Base-by-base conservation (phyloP, 805 yeast genomes). In the Candida ascalaphidarum region DNA sequence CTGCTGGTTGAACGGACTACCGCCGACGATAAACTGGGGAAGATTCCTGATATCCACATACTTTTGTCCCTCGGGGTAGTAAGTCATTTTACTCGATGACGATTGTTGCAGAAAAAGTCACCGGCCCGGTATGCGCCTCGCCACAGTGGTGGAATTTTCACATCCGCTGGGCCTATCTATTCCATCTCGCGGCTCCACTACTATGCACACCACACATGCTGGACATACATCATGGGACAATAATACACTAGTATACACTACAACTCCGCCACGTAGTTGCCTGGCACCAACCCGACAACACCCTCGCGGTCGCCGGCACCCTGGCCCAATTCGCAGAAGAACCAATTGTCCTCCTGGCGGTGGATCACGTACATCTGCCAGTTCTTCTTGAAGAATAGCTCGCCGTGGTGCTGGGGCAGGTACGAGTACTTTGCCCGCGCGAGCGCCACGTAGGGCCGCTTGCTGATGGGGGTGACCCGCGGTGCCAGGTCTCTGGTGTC, bases 1-100 rank as follows among this genome's bases (percentile, higher is more conserved):
- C 47, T 81, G 94, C 14, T 73, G 65, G 55, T 84, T 86, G 64
- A 86, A 77, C 4, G 81, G 81, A 0, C 95, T 95, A 2, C 95
- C 96, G 0, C 97, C 97, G 3, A 86, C 58, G 11, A 86, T 61
- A 27, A 88, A 52, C 0, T 78, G 76, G 1, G 81, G 75, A 9
- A 62, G 36, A 21, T 59, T 47, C n/a, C 27, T 39, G 22, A 61
- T 46, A 10, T n/a, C n/a, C n/a, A n/a, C n/a, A n/a, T n/a, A n/a
- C n/a, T n/a, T n/a, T n/a, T n/a, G n/a, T n/a, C n/a, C n/a, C n/a
- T n/a, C n/a, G n/a, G n/a, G n/a, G n/a, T n/a, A n/a, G n/a, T n/a
- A n/a, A n/a, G n/a, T n/a, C n/a, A n/a, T n/a, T n/a, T n/a, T n/a
- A n/a, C n/a, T n/a, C n/a, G n/a, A n/a, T n/a, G n/a, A n/a, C n/a